phyloP scores from a whole-genome alignment of 2,329 filamentous ascomycete species.

The Elsinoe arachidis region DNA sequence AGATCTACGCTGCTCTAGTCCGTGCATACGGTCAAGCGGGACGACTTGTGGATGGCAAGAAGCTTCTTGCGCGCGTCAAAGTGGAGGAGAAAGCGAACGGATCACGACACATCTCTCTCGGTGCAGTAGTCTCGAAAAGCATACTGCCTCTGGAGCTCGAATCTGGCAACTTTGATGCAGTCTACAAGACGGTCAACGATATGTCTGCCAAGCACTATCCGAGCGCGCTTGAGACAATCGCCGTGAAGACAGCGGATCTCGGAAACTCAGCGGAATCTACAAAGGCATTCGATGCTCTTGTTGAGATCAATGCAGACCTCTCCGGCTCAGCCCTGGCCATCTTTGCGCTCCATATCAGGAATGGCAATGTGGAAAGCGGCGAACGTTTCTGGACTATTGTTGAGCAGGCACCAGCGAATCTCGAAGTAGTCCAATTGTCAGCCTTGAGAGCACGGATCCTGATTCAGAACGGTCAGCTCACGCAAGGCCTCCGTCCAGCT shows the following conservation, averaged over 20 bases:
- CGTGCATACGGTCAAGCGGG: conserved; percentile 78
- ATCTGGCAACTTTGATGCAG: conserved; percentile 61
- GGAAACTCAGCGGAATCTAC: conserved; percentile 61
- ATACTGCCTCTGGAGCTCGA: conserved; percentile 72
- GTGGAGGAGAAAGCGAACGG: conserved; percentile 18
- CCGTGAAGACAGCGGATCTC: conserved; percentile 69
- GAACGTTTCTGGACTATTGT: conserved; percentile 74
- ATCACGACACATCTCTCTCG: conserved; percentile 50
- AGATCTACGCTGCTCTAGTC: conserved; percentile 86
- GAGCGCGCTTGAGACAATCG: conserved; percentile 63
- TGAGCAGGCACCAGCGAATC: conserved; percentile 50
- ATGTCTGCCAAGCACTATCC: conserved; percentile 52
- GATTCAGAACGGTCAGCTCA: conserved; percentile 73
- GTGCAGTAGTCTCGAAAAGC: conserved; percentile 62
- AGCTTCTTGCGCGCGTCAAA: conserved; percentile 72
- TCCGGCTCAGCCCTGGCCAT: conserved; percentile 63
- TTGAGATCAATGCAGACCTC: conserved; percentile 40
- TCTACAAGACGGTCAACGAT: conserved; percentile 59
- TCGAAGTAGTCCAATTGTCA: conserved; percentile 72
- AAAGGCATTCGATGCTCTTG: conserved; percentile 43
- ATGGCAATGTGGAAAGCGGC: conserved; percentile 68
- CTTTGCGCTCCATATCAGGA: conserved; percentile 76
- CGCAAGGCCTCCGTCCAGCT: conserved; percentile 70
- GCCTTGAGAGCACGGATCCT: conserved; percentile 85
- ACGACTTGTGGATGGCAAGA: conserved; percentile 70